Evolutionary conservation across 129 eudicot genomes (phyloP).

Genomic region (Flaveria bidentis): DNA sequence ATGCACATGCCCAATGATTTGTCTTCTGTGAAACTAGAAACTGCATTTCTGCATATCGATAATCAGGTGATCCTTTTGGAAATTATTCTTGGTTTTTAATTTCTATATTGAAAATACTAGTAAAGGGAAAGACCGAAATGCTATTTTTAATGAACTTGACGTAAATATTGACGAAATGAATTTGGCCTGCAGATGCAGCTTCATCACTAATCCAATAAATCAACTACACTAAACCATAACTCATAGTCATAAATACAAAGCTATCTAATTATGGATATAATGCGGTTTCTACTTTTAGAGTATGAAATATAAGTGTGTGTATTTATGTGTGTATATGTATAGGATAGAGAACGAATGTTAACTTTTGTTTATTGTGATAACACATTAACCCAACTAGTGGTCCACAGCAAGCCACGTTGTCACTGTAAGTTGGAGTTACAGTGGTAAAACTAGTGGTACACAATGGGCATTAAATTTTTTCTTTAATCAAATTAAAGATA

Average conservation of each 20-base stretch:
- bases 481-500: too few relatives aligned
- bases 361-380: too few relatives aligned
- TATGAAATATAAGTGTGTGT: too few relatives aligned
- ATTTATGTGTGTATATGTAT: too few relatives aligned
- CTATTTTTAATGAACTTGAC: neutral
- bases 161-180: neutral
- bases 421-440: too few relatives aligned
- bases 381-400: too few relatives aligned
- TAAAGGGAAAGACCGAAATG: neutral
- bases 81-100: slow-evolving; percentile 16
- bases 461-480: too few relatives aligned
- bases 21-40: slow-evolving; percentile 25
- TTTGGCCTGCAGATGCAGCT: neutral
- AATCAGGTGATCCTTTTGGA: neutral
- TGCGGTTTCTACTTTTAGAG: too few relatives aligned
- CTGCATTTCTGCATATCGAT: slow-evolving; percentile 10
- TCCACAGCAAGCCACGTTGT: too few relatives aligned
- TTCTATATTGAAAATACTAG: slow-evolving; percentile 1
- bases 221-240: neutral
- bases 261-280: too few relatives aligned
- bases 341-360: too few relatives aligned
- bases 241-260: neutral
- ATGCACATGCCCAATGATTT: slow-evolving; percentile 14
- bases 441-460: too few relatives aligned
- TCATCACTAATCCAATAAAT: neutral